Conservation (phyloP, 169 alveolate species). For the Besnoitia besnoiti region DNA sequence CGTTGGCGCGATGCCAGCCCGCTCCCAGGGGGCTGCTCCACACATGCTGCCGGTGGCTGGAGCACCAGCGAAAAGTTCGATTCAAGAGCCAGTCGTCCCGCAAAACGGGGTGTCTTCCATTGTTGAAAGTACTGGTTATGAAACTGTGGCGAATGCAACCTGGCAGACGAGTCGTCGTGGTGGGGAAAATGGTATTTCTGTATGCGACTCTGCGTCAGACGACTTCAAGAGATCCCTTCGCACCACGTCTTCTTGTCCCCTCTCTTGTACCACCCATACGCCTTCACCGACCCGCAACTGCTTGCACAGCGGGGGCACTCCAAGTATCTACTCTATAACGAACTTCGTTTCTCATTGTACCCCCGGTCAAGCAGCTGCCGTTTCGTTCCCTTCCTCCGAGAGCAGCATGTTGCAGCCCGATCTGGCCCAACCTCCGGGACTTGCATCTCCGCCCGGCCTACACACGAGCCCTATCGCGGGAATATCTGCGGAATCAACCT, state of each 20-base stretch:
- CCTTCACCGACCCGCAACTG: not conserved
- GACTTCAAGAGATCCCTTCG: not conserved
- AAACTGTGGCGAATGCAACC: not conserved
- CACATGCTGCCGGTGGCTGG: slow-evolving; percentile 7
- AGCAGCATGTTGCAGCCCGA: not conserved
- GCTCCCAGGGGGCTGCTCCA: slow-evolving; percentile 11
- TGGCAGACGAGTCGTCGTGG: not conserved
- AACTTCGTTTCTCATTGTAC: not conserved
- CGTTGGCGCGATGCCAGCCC: slow-evolving; percentile 4
- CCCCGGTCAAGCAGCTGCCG: not conserved
- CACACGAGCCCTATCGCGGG: not conserved
- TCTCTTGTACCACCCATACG: not conserved
- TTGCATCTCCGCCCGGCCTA: not conserved
- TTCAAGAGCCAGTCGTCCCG: not conserved
- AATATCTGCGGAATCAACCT: not conserved
- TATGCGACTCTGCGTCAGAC: not conserved
- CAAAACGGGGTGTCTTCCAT: not conserved
- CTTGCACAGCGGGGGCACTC: not conserved
- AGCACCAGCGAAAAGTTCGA: not conserved
- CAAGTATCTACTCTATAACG: not conserved
- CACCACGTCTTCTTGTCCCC: not conserved
- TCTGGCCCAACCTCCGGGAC: not conserved
- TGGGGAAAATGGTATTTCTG: not conserved
- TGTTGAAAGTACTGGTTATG: not conserved
- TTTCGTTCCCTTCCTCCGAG: not conserved